Percentiles rank a stretch among this genome's conserved stretches.
phyloP scores from a whole-genome alignment of 371 early-diverging fungal genomes.

The Encephalitozoon cuniculi region DNA sequence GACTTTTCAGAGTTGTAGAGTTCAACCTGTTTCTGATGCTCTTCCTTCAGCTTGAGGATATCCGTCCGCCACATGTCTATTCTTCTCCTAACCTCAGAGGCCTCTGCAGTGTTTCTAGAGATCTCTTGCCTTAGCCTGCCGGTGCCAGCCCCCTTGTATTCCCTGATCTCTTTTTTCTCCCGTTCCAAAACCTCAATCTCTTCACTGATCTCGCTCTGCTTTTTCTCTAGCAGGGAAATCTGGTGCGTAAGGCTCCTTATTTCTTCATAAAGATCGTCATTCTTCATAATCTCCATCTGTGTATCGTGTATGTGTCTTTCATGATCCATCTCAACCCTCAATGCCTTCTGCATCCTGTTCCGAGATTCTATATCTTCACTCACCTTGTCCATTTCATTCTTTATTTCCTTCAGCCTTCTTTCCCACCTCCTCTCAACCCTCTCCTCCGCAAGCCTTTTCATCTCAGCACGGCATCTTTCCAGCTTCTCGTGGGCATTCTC shows the following conservation, averaged over 20 bases:
- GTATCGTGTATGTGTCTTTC: background rate
- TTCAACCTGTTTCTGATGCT: background rate
- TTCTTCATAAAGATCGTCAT: slow-evolving; percentile 24
- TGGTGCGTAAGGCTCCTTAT: slow-evolving; percentile 28
- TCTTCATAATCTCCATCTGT: background rate
- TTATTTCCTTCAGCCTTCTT: background rate
- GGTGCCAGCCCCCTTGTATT: background rate
- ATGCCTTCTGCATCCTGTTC: background rate
- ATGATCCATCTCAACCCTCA: slow-evolving; percentile 18
- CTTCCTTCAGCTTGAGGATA: background rate
- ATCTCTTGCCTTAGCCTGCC: background rate
- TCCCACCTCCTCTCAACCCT: background rate
- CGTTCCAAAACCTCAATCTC: slow-evolving; percentile 27
- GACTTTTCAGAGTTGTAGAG: background rate
- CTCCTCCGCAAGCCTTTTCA: background rate
- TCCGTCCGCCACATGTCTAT: background rate
- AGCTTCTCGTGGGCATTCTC: slow-evolving; percentile 40
- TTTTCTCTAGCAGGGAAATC: slow-evolving; percentile 34
- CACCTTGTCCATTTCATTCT: background rate
- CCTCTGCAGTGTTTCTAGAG: background rate
- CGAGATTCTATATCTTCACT: background rate
- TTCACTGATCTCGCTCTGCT: slow-evolving; percentile 26
- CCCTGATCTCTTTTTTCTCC: slow-evolving; percentile 33
- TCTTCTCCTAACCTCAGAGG: background rate
- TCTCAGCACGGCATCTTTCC: slow-evolving; percentile 1